Evolutionary conservation across 441 rosid genomes (phyloP), one percentile per base, ranked within the genome.

Genomic region (Corymbia citriodora): DNA sequence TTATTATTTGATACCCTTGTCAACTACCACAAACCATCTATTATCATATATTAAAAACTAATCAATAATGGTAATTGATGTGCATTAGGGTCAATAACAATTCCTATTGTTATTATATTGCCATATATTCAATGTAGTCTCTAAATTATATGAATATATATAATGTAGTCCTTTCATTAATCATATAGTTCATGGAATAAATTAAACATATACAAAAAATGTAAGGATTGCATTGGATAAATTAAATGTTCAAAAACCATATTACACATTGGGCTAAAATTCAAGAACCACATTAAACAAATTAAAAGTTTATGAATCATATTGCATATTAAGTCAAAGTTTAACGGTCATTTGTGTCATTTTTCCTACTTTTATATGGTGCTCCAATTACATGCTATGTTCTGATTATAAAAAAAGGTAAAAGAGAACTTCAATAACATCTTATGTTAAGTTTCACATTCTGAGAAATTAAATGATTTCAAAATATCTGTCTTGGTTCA

Each of bases 11-110:
- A 59, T 59, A 25, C 14, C n/a, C 63, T 25, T 59, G 7, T 59
- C n/a, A 1, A 59, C n/a, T 25, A 23, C 14, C 3, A 0, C 14
- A 10, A 59, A 23, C 25, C 3, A 23, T 59, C 10, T 2, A 1
- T 23, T 23, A 7, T 59, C 0, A 0, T 23, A 59, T 59, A 59
- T 23, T 7, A 1, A 10, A 9, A 59, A 10, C 7, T 59, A 7
- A 59, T 25, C 25, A 23, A 13, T 17, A 59, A 59, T 59, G 63
- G 25, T 25, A 12, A 59, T 7, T 13, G 25, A 0, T 59, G n/a
- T 59, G 63, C 63, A 59, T 0, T 25, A 9, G 10, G 23, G 63
- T 59, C 0, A 3, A 23, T 10, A 59, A 25, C 3, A 59, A 59
- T 59, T 59, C 63, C n/a, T 59, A 57, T 4, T 5, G 25, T 57